Evolutionary conservation across 2,329 filamentous ascomycete species (phyloP).

Genomic region (Fusarium nygamai): DNA sequence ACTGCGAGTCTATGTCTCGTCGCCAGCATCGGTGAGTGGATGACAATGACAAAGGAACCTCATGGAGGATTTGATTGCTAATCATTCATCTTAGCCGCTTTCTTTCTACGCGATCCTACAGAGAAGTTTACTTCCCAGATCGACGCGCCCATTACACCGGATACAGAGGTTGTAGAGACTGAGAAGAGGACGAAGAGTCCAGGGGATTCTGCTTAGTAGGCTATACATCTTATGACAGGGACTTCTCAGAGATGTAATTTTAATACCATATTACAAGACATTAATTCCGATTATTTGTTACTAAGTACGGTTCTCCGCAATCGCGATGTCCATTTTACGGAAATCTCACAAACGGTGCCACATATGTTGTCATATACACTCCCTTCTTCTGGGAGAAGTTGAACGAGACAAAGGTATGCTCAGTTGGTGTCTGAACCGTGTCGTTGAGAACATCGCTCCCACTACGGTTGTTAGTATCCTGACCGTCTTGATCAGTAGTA

Average conservation of each 20-base stretch:
- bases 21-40: background rate
- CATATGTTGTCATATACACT: conserved; percentile 22
- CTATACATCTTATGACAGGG: rapidly evolving
- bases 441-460: conserved; percentile 9
- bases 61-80: background rate
- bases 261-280: no score
- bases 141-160: background rate
- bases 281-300: background rate
- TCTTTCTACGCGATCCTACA: background rate
- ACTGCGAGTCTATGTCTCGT: background rate
- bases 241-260: rapidly evolving
- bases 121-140: background rate
- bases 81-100: background rate
- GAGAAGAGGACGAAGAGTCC: background rate
- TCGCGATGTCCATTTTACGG: background rate
- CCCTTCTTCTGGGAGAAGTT: conserved; percentile 25
- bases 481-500: rapidly evolving
- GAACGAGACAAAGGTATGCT: conserved; percentile 21
- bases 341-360: conserved; percentile 23
- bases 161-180: background rate
- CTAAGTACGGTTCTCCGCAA: no score
- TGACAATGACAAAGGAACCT: rapidly evolving
- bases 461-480: background rate
- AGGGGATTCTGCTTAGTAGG: background rate
- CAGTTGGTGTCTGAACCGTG: background rate